Evolutionary conservation across 352 stramenopile species (phyloP).

Genomic region (Lagenidium sp.): DNA sequence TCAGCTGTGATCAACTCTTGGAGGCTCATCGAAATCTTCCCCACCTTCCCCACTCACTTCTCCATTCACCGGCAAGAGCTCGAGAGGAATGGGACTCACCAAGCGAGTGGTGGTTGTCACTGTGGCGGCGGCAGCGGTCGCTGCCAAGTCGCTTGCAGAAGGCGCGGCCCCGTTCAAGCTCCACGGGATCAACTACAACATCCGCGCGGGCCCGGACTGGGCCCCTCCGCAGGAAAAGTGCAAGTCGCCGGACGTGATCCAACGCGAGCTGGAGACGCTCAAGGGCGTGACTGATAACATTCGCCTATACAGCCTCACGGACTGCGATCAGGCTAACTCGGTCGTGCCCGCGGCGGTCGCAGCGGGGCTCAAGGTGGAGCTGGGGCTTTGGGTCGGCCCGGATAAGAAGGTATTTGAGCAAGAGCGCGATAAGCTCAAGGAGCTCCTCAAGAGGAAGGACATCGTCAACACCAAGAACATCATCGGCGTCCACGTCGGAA

Average conservation of each 20-base stretch:
- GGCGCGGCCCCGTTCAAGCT: slow-evolving; percentile 1
- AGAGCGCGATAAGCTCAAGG: slow-evolving; percentile 28
- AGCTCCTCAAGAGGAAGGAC: slow-evolving; percentile 19
- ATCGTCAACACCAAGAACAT: slow-evolving; percentile 23
- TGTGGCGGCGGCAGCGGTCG: not conserved
- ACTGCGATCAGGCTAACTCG: slow-evolving; percentile 38
- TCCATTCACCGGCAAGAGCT: too few species aligned
- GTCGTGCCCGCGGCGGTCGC: slow-evolving; percentile 36
- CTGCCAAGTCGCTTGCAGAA: not conserved
- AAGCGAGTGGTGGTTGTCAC: too few species aligned
- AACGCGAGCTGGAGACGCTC: slow-evolving; percentile 32
- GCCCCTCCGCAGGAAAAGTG: slow-evolving; percentile 24
- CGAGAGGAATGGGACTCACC: too few species aligned
- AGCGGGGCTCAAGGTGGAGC: slow-evolving; percentile 31
- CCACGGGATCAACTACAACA: slow-evolving; percentile 41
- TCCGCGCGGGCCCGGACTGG: slow-evolving; percentile 42
- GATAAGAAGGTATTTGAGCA: slow-evolving; percentile 23
- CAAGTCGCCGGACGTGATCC: slow-evolving; percentile 30
- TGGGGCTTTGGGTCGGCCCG: slow-evolving; percentile 51
- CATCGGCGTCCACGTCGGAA: slow-evolving; percentile 51
- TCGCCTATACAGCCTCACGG: slow-evolving; percentile 46
- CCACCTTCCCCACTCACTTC: too few species aligned
- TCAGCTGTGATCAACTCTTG: too few species aligned
- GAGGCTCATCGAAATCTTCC: too few species aligned
- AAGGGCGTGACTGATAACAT: slow-evolving; percentile 28